Evolutionary conservation across 1,284 basidiomycete genomes (phyloP), one percentile per base, ranked within the genome.

Genomic region (Boletus smithii): DNA sequence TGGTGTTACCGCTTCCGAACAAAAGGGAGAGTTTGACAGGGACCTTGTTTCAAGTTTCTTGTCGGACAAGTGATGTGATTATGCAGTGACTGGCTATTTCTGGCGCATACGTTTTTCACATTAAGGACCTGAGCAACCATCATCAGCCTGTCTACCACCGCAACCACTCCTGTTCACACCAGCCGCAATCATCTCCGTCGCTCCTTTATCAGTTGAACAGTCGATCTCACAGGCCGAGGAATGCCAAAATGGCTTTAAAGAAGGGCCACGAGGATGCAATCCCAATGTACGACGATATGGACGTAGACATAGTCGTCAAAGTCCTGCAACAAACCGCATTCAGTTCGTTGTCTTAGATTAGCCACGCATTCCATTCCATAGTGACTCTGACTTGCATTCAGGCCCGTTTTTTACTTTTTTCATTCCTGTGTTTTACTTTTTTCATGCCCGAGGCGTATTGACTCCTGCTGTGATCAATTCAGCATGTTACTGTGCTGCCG

Each of bases 331-430:
- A 88, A 60, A 93, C 90, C 0, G 70, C 75, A 26, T 87, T 93
- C 72, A 88, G 88, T 88, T 50, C 66, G 83, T 69, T 14, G 26
- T 42, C 33, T 32, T 36, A 31, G 33, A 20, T 36, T 36, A 20
- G 36, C 14, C 16, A 24, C 16, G 8, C 14, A 22, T 10, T 43
- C 26, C 32, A 26, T 7, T n/a, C n/a, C n/a, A n/a, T n/a, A n/a
- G n/a, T n/a, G n/a, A 31, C 32, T 34, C 51, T 56, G 39, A 56
- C 49, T 29, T 37, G 13, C 43, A 13, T 45, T 33, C 53, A 90
- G 88, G 87, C 55, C 89, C 91, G 13, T 86, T 89, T 71, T 92
- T 93, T 67, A 73, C 85, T 7, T 77, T 79, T 66, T 82, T 91
- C 52, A 72, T 92, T 50, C 87, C 89, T 2, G 60, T 88, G 17